Evolutionary conservation across 208 protist genomes (phyloP).

Genomic region (Trypanosoma caninum): DNA sequence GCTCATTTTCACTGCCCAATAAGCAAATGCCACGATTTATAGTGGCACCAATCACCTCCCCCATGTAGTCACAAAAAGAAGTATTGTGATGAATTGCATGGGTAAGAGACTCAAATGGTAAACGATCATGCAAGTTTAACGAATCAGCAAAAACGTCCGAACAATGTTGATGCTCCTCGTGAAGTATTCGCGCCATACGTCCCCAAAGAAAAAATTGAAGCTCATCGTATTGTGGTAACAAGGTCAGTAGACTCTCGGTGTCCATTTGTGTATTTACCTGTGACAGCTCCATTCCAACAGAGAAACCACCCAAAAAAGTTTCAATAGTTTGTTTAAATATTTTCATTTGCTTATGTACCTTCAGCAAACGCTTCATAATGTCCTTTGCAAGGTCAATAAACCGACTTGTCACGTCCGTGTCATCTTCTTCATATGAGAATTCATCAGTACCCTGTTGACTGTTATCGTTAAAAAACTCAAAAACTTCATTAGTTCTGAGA

Average conservation of each 20-base stretch:
- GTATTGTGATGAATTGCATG: constrained; percentile 75
- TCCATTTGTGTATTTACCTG: not conserved
- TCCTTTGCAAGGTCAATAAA: constrained; percentile 26
- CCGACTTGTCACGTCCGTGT: constrained; percentile 13
- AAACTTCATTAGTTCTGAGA: not conserved
- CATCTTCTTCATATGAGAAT: constrained; percentile 25
- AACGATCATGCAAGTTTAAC: constrained; percentile 72
- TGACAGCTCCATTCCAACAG: not conserved
- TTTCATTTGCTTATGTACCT: constrained; percentile 26
- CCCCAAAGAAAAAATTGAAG: constrained; percentile 40
- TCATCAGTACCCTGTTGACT: constrained; percentile 6
- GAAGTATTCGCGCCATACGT: constrained; percentile 47
- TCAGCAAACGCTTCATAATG: constrained; percentile 28
- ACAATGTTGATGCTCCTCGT: constrained; percentile 66
- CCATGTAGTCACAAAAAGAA: constrained; percentile 75
- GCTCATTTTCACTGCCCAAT: constrained; percentile 2
- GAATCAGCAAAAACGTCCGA: constrained; percentile 65
- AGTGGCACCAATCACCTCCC: constrained; percentile 48
- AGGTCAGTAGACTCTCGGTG: not conserved
- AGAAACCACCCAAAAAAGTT: not conserved
- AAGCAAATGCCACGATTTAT: constrained; percentile 26
- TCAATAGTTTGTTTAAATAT: constrained; percentile 9
- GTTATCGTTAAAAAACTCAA: not conserved
- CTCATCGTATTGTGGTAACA: constrained; percentile 18
- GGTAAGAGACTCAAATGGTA: constrained; percentile 71